Conservation (phyloP, 2,329 filamentous ascomycete genomes). For the Zarea fungicola region DNA sequence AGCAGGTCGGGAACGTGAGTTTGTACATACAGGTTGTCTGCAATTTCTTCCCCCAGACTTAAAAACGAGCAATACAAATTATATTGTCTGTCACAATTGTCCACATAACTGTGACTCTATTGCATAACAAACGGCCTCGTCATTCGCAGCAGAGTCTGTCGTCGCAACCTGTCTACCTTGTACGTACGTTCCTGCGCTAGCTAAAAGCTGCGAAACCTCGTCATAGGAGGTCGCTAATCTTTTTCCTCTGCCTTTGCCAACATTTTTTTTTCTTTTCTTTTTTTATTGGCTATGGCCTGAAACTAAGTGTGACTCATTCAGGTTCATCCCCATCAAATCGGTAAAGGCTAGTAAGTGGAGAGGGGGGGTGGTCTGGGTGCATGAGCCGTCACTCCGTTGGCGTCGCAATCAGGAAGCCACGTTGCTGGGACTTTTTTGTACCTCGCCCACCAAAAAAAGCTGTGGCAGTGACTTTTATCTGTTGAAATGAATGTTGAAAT, state of each 20-base stretch:
- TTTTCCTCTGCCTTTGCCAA: not conserved
- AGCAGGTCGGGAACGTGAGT: not conserved
- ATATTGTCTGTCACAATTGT: not conserved
- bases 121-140: not conserved
- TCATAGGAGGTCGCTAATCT: no score
- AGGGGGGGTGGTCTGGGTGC: not conserved
- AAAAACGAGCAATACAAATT: no score
- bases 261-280: not conserved
- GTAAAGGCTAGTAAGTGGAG: not conserved
- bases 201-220: no score
- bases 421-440: not conserved
- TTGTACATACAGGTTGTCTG: no score
- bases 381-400: slow-evolving; percentile 1
- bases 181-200: no score
- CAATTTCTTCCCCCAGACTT: no score
- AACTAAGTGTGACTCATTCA: slow-evolving; percentile 14
- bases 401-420: not conserved
- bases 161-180: no score
- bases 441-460: slow-evolving; percentile 4
- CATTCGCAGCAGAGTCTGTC: no score
- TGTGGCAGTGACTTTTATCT: slow-evolving; percentile 1
- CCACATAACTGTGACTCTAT: not conserved
- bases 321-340: slow-evolving; percentile 1
- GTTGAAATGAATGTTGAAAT: not conserved
- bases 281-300: slow-evolving; percentile 1